Evolutionary conservation across 2,329 filamentous ascomycete species (phyloP).

Genomic region (Magnaporthiopsis poae): DNA sequence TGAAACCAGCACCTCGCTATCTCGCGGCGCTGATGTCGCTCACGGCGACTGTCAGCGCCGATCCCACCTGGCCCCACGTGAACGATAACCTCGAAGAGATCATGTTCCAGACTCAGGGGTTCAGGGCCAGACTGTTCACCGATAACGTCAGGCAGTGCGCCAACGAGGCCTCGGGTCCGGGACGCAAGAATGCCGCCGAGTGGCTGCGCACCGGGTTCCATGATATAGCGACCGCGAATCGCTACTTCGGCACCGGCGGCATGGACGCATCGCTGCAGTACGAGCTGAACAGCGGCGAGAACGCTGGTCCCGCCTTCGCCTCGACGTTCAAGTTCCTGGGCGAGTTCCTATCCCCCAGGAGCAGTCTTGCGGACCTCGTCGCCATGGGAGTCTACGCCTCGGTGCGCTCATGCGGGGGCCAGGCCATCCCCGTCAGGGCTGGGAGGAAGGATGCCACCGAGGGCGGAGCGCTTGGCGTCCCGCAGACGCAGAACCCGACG

Average conservation of each 20-base stretch:
- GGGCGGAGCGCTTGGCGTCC: constrained; percentile 40
- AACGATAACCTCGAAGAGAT: constrained; percentile 55
- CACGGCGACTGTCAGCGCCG: constrained; percentile 24
- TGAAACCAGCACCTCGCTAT: neutral
- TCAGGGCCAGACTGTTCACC: constrained; percentile 45
- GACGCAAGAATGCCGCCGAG: constrained; percentile 49
- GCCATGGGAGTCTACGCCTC: constrained; percentile 49
- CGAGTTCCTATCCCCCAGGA: constrained; percentile 40
- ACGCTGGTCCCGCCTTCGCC: constrained; percentile 44
- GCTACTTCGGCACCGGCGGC: constrained; percentile 38
- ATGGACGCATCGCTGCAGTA: constrained; percentile 52
- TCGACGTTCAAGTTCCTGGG: constrained; percentile 44
- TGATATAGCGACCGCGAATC: constrained; percentile 48
- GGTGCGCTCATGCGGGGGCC: constrained; percentile 49
- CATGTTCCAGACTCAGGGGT: constrained; percentile 48
- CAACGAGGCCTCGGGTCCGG: constrained; percentile 41
- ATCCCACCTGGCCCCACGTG: constrained; percentile 50
- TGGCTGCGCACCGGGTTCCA: constrained; percentile 54
- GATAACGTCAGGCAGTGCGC: constrained; percentile 47
- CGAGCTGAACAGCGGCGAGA: constrained; percentile 45
- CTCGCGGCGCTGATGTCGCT: constrained; percentile 1
- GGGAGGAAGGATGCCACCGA: constrained; percentile 45
- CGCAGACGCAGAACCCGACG: constrained; percentile 46
- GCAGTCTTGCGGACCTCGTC: constrained; percentile 47
- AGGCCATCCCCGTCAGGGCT: constrained; percentile 39